These are phyloP conservation scores for Emmonsia crescens DNA, from an alignment of 2,329 filamentous ascomycete genomes.

Conservation along the genomic window DNA sequence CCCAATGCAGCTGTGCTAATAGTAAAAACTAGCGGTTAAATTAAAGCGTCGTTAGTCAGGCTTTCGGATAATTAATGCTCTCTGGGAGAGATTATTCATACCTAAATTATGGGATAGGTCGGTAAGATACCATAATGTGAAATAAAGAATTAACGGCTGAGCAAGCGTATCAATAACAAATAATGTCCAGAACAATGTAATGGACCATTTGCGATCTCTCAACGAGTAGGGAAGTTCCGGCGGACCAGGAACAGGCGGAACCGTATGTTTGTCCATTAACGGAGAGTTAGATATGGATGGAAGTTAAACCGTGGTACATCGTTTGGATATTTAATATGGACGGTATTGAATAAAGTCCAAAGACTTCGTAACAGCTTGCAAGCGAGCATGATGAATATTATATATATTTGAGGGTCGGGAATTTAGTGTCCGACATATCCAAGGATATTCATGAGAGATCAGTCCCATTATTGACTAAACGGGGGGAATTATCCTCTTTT, in stretches of 20 bases:
- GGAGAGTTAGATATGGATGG: slow-evolving; percentile 6
- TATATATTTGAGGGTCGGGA: no score
- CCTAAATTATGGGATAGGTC: slow-evolving; percentile 35
- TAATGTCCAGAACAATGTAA: slow-evolving; percentile 49
- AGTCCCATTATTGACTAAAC: no score
- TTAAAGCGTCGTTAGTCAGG: background rate
- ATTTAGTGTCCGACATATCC: no score
- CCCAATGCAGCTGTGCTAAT: slow-evolving; percentile 32
- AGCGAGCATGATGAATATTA: no score
- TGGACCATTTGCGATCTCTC: slow-evolving; percentile 43
- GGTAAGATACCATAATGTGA: slow-evolving; percentile 49
- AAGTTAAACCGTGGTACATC: background rate
- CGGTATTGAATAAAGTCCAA: background rate
- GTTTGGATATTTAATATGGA: background rate
- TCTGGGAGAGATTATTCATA: slow-evolving; percentile 11
- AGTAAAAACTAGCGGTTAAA: slow-evolving; percentile 27
- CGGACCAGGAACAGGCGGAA: slow-evolving; percentile 19
- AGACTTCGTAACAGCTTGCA: background rate
- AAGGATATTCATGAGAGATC: no score
- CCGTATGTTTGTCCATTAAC: slow-evolving; percentile 25
- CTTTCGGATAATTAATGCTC: background rate
- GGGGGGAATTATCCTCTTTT: no score
- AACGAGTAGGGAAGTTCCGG: slow-evolving; percentile 48
- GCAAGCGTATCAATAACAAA: slow-evolving; percentile 49
- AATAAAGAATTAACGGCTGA: slow-evolving; percentile 51